Percentiles rank a stretch among this genome's conserved stretches.
Conservation (phyloP, 2,329 filamentous ascomycete genomes). For the Scedosporium aurantiacum region DNA sequence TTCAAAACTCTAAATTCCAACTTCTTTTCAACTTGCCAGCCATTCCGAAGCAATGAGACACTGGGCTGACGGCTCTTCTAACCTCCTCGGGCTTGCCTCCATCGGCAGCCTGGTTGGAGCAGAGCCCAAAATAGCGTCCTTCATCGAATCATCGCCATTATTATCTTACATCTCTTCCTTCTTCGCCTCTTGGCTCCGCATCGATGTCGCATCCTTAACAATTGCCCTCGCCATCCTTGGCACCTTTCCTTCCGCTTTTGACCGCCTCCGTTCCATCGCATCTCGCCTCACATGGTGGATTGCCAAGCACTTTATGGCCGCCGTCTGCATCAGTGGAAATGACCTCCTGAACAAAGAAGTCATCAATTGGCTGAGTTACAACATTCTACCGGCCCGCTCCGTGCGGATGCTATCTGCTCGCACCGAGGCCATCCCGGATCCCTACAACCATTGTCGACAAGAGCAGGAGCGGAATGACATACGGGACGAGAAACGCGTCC, state of each 20-base stretch:
- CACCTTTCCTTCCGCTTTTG: constrained; percentile 19
- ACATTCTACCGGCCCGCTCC: constrained; percentile 19
- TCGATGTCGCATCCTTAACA: constrained; percentile 22
- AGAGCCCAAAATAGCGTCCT: no score
- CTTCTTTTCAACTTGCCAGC: no score
- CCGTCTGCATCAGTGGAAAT: constrained; percentile 23
- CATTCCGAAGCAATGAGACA: no score
- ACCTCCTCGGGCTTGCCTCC: no score
- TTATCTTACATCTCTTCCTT: constrained; percentile 11
- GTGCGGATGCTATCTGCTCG: constrained; percentile 23
- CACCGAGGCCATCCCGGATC: constrained; percentile 19
- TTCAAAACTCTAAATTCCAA: no score
- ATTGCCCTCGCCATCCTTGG: constrained; percentile 23
- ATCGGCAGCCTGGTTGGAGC: no score
- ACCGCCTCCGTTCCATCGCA: constrained; percentile 17
- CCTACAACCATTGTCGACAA: constrained; percentile 19
- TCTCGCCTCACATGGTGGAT: constrained; percentile 24
- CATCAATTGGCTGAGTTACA: constrained; percentile 25
- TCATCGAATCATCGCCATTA: no score
- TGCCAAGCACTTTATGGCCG: constrained; percentile 24
- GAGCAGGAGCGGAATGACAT: constrained; percentile 19
- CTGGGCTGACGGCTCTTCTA: no score
- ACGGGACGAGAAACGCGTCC: constrained; percentile 20
- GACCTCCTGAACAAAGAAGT: constrained; percentile 27
- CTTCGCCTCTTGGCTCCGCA: constrained; percentile 21